Base-by-base conservation (phyloP, 192 early-diverging fungal genomes). In the Entophlyctis luteolus region DNA sequence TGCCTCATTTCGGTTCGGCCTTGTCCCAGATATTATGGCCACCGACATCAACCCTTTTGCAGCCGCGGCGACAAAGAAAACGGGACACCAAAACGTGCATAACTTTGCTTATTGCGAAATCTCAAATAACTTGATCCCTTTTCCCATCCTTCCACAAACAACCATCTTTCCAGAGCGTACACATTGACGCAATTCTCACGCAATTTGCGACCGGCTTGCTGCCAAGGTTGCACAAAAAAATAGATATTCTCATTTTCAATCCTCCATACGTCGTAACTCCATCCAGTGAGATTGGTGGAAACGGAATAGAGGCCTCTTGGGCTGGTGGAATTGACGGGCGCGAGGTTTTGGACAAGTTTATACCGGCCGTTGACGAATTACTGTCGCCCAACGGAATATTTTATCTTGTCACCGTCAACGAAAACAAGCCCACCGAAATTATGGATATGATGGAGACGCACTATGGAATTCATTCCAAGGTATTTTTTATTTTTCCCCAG, bases 201-300 rank as follows among this genome's bases (percentile, higher is more conserved):
- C 75, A 87, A 20, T 81, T 95, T 55, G 72, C 78, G 0, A 70
- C 76, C 34, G 79, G 74, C 2, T 65, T 93, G 14, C 68, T 84
- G 12, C 73, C 78, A 0, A 75, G 90, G 37, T 65, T 92, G 3
- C 22, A 55, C 14, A 65, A 81, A 1, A 37, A 49, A 0, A 72
- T 96, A 14, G 96, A 98, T 72, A 63, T 98, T 0, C 77, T 96
- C 4, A 66, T 91, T 32, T 96, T 96, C 72, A 98, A 98, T 60
- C 96, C 96, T 20, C 96, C 96, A 0, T 98, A 98, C 69, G 96
- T 91, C 4, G 87, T 94, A 0, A 98, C 96, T 0, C 80, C 88
- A 0, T 75, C 79, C 5, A 83, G 85, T 18, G 96, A 98, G 48
- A 85, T 95, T 0, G 87, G 85, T n/a, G 77, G 81, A 2, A 68